These are phyloP conservation scores for Penicillium antarcticum DNA, from an alignment of 495 filamentous ascomycete species.

Conservation along the genomic window DNA sequence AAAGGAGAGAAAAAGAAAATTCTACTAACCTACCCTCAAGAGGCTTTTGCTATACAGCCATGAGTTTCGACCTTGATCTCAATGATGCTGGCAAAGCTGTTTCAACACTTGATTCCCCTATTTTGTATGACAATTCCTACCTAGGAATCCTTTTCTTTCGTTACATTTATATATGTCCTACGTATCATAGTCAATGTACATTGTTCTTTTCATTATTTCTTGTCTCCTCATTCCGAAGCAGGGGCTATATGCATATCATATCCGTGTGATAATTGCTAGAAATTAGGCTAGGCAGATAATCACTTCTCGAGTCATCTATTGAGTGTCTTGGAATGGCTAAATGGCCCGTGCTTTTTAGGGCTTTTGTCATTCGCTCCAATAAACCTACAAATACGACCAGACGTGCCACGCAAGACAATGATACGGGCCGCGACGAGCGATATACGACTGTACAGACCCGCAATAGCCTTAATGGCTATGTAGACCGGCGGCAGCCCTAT, in stretches of 20 bases:
- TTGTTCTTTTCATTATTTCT: not conserved
- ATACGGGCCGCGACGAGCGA: too few species aligned
- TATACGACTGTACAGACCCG: too few species aligned
- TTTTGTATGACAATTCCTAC: slow-evolving; percentile 11
- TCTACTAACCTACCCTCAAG: slow-evolving; percentile 11
- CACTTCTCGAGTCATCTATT: too few species aligned
- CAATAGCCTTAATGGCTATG: too few species aligned
- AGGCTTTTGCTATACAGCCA: slow-evolving; percentile 4
- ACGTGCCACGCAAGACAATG: too few species aligned
- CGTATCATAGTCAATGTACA: slow-evolving; percentile 6
- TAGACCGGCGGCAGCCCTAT: too few species aligned
- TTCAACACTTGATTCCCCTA: slow-evolving; percentile 32
- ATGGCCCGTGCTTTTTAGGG: too few species aligned
- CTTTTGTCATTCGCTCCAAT: too few species aligned
- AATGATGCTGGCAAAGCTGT: slow-evolving; percentile 22
- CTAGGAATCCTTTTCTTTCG: not conserved
- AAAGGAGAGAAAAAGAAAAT: not conserved
- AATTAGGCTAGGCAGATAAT: too few species aligned
- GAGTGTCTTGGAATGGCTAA: too few species aligned
- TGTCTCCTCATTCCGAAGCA: not conserved
- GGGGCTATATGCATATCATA: not conserved
- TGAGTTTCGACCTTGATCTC: slow-evolving; percentile 7
- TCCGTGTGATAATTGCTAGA: not conserved
- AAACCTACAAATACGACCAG: too few species aligned
- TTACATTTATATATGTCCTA: slow-evolving; percentile 11